A percentile compares a stretch with the other conserved stretches of the same genome.
Conservation (phyloP, 495 filamentous ascomycete species). For the Neurospora sp. region DNA sequence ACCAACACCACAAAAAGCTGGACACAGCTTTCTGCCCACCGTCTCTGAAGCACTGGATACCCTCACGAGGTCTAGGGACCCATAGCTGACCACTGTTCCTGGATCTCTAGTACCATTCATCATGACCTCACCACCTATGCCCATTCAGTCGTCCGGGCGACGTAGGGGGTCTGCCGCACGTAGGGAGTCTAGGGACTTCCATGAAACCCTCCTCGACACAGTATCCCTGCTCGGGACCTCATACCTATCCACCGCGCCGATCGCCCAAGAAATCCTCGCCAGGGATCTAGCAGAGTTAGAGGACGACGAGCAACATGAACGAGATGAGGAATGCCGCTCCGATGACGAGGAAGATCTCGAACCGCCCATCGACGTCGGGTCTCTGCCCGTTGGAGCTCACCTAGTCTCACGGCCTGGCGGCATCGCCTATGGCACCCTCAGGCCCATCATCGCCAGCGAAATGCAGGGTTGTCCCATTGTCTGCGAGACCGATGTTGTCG, state of each 20-base stretch:
- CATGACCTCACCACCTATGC: neutral
- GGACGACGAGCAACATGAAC: constrained; percentile 30
- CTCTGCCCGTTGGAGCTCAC: constrained; percentile 24
- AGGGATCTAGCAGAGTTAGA: constrained; percentile 52
- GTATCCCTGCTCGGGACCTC: constrained; percentile 35
- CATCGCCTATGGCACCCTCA: constrained; percentile 50
- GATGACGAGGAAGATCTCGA: constrained; percentile 25
- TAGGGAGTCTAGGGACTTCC: neutral
- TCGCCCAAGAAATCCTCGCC: constrained; percentile 59
- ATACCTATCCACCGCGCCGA: constrained; percentile 30
- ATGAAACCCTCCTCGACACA: constrained; percentile 4
- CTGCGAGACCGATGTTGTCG: constrained; percentile 27
- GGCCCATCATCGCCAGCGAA: constrained; percentile 31
- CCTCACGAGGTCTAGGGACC: neutral
- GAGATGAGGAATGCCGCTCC: constrained; percentile 1
- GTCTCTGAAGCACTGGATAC: neutral
- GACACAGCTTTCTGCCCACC: neutral
- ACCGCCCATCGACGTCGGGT: constrained; percentile 22
- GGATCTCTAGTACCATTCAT: neutral
- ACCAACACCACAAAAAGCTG: neutral
- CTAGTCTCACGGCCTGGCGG: constrained; percentile 58
- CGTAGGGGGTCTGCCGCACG: neutral
- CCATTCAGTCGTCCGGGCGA: neutral
- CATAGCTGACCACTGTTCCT: neutral
- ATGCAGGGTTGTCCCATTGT: constrained; percentile 49